Conservation (phyloP, 2,329 filamentous ascomycete species). For the Hypoxylon rubiginosum region DNA sequence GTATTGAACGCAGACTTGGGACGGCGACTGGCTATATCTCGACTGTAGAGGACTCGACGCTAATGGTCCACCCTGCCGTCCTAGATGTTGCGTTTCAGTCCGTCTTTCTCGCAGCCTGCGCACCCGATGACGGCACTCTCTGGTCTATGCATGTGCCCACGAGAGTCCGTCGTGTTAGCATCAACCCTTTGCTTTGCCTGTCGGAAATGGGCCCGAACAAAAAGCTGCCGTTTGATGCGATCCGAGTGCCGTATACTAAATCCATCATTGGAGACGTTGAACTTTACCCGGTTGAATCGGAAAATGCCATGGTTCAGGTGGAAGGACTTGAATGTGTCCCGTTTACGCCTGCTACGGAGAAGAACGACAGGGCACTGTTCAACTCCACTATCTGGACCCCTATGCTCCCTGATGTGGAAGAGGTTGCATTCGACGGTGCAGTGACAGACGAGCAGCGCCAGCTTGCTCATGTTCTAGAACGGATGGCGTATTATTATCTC, state of each 20-base stretch:
- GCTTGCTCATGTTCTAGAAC: slow-evolving; percentile 6
- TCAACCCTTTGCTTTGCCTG: too few relatives aligned
- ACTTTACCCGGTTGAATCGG: background rate
- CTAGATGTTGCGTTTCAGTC: slow-evolving; percentile 53
- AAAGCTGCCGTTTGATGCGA: too few relatives aligned
- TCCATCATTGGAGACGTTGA: slow-evolving; percentile 17
- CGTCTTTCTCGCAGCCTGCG: slow-evolving; percentile 48
- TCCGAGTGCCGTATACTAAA: too few relatives aligned
- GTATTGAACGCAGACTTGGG: background rate
- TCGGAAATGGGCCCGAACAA: too few relatives aligned
- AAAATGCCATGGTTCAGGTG: slow-evolving; percentile 30
- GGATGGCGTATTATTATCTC: slow-evolving; percentile 15
- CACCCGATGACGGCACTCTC: slow-evolving; percentile 49
- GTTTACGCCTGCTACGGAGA: background rate
- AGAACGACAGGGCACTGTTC: slow-evolving; percentile 32
- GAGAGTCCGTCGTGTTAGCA: background rate
- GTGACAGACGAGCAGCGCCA: background rate
- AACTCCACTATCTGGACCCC: slow-evolving; percentile 22
- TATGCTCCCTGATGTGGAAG: background rate
- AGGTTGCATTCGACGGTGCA: background rate
- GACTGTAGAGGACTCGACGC: too few relatives aligned
- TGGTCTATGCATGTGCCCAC: slow-evolving; percentile 44
- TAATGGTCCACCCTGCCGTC: background rate
- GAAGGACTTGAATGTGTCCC: slow-evolving; percentile 28
- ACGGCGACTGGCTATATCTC: background rate